phyloP scores from a whole-genome alignment of 208 protist genomes.

The Blechomonas ayalai region DNA sequence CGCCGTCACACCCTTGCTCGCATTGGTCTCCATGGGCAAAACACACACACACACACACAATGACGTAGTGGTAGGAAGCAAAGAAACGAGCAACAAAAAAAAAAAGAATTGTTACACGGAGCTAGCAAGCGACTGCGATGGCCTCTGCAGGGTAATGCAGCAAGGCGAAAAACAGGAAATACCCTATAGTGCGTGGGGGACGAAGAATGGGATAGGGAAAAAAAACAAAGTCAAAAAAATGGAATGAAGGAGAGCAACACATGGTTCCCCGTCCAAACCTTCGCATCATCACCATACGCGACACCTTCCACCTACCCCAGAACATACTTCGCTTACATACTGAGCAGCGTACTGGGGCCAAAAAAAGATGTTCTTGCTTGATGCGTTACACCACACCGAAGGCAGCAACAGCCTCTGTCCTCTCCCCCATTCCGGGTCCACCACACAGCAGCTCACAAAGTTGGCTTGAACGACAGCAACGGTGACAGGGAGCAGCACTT shows the following conservation, averaged over 20 bases:
- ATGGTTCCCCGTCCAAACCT: background rate
- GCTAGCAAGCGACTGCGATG: too few relatives aligned
- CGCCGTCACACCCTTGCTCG: background rate
- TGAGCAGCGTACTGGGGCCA: too few relatives aligned
- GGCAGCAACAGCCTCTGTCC: too few relatives aligned
- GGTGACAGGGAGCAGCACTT: slow-evolving; percentile 73
- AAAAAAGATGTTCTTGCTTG: too few relatives aligned
- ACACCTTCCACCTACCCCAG: background rate
- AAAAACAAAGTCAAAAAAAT: background rate
- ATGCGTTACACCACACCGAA: too few relatives aligned
- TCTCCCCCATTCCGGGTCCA: background rate
- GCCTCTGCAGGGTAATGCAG: too few relatives aligned
- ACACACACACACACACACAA: background rate
- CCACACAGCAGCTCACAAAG: slow-evolving; percentile 12
- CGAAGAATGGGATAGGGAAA: too few relatives aligned
- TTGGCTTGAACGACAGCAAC: slow-evolving; percentile 46
- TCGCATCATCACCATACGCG: background rate
- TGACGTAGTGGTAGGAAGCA: background rate
- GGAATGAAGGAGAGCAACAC: background rate
- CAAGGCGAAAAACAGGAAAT: too few relatives aligned
- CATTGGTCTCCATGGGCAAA: background rate
- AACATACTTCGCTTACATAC: background rate
- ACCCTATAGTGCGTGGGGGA: too few relatives aligned
- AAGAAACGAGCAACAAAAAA: slow-evolving; percentile 5
- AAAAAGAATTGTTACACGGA: slow-evolving; percentile 3